These are phyloP conservation scores for Pythium insidiosum DNA, from an alignment of 352 stramenopile species.

Conservation along the genomic window DNA sequence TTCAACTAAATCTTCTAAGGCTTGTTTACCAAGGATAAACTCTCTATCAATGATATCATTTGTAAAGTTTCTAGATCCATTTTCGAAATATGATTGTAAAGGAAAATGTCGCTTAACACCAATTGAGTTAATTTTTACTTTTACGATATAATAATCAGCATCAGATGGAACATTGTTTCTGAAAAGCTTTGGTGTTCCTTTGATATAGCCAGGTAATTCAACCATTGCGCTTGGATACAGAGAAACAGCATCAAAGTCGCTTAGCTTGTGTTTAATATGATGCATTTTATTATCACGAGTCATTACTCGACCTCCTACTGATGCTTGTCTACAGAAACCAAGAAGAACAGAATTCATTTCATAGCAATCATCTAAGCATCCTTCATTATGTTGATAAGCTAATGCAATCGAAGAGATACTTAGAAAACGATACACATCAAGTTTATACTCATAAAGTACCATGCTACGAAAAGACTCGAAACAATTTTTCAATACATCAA, in stretches of 20 bases:
- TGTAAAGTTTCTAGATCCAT: slow-evolving; percentile 6
- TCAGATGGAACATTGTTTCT: slow-evolving; percentile 2
- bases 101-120: slow-evolving; percentile 4
- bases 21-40: slow-evolving; percentile 4
- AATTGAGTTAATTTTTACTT: slow-evolving; percentile 7
- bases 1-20: slow-evolving; percentile 8
- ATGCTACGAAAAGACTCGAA: slow-evolving; percentile 8
- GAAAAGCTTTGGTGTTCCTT: slow-evolving; percentile 5
- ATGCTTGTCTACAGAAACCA: slow-evolving; percentile 8
- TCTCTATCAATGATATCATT: slow-evolving; percentile 7
- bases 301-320: slow-evolving; percentile 11
- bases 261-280: slow-evolving; percentile 6
- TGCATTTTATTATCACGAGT: slow-evolving; percentile 10
- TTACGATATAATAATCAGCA: slow-evolving; percentile 7
- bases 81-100: slow-evolving; percentile 1
- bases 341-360: slow-evolving; percentile 5
- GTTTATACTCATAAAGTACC: slow-evolving; percentile 3
- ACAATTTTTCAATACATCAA: slow-evolving; percentile 7
- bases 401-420: slow-evolving; percentile 6
- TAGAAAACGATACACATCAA: slow-evolving; percentile 11
- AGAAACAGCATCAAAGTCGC: slow-evolving; percentile 8
- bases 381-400: slow-evolving; percentile 8
- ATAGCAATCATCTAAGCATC: no score
- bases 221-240: slow-evolving; percentile 4
- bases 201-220: slow-evolving; percentile 4